phyloP scores from a whole-genome alignment of 2,329 filamentous ascomycete species.

The Penicillium sp. region DNA sequence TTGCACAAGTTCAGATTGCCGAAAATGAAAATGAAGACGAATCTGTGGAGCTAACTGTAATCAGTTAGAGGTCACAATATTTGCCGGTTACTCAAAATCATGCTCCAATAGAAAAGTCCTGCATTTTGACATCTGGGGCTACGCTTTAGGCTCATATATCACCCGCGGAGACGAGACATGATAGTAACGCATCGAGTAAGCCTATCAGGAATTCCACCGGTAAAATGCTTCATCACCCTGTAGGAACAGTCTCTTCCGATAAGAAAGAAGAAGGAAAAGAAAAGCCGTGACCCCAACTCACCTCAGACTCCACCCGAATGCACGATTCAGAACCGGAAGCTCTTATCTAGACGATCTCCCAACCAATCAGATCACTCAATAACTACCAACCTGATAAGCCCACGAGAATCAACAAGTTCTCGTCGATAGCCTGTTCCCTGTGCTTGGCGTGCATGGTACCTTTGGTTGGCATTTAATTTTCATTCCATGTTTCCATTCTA shows the following conservation, averaged over 20 bases:
- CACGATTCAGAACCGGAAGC: not conserved
- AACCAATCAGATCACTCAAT: conserved; percentile 1
- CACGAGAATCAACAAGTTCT: not conserved
- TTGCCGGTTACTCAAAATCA: not conserved
- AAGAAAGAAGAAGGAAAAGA: not conserved
- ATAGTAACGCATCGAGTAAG: conserved; percentile 4
- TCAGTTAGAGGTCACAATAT: not conserved
- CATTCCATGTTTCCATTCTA: not conserved
- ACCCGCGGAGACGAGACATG: not conserved
- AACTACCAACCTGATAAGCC: conserved; percentile 2
- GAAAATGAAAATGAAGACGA: not conserved
- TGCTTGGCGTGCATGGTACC: not conserved
- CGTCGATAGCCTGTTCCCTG: not conserved
- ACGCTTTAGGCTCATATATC: not conserved
- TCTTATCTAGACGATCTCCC: conserved; percentile 1
- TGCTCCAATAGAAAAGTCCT: not conserved
- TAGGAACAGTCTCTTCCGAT: not conserved
- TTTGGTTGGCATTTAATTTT: not conserved
- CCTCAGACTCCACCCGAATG: not conserved
- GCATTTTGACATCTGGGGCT: not conserved
- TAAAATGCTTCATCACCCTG: not conserved
- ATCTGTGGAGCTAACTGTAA: not conserved
- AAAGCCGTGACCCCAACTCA: not conserved
- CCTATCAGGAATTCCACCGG: not conserved
- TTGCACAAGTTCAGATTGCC: not conserved